Evolutionary conservation across 495 filamentous ascomycete species (phyloP).

Genomic region (Penicillium diatomitis): DNA sequence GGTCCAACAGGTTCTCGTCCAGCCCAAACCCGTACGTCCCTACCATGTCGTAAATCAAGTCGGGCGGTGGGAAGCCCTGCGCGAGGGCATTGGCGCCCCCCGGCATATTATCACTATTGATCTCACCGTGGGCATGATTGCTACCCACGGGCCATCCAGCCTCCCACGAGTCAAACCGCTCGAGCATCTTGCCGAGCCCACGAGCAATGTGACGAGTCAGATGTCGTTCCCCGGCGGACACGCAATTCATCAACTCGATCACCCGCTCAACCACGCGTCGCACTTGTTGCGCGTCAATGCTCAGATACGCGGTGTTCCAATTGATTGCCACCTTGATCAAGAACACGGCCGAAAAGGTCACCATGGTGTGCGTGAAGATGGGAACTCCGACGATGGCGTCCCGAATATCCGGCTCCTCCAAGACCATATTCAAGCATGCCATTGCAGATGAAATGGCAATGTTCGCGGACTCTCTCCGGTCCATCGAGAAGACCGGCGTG

Average conservation of each 20-base stretch:
- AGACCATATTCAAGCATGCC: constrained; percentile 44
- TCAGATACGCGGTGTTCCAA: constrained; percentile 43
- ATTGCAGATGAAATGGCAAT: constrained; percentile 49
- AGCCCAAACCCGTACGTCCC: constrained; percentile 41
- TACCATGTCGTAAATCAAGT: constrained; percentile 42
- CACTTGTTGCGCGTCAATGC: constrained; percentile 34
- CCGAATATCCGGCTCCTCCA: constrained; percentile 48
- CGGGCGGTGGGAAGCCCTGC: constrained; percentile 38
- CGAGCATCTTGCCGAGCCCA: constrained; percentile 44
- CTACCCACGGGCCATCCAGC: constrained; percentile 21
- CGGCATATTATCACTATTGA: constrained; percentile 18
- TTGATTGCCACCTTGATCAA: constrained; percentile 48
- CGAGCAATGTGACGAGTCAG: constrained; percentile 45
- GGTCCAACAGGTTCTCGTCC: constrained; percentile 39
- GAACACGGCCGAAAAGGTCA: constrained; percentile 49
- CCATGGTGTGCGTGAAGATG: constrained; percentile 55
- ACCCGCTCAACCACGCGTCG: constrained; percentile 40
- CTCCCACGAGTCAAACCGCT: constrained; percentile 40
- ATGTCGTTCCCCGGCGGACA: constrained; percentile 43
- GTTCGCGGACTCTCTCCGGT: constrained; percentile 46
- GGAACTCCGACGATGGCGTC: constrained; percentile 51
- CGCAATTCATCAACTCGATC: constrained; percentile 44
- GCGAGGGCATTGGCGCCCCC: constrained; percentile 40
- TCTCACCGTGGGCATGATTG: constrained; percentile 6
- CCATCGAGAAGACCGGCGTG: constrained; percentile 42